These are phyloP conservation scores for Sclerotinia spermophila DNA, from an alignment of 2,329 filamentous ascomycete species.

Conservation along the genomic window DNA sequence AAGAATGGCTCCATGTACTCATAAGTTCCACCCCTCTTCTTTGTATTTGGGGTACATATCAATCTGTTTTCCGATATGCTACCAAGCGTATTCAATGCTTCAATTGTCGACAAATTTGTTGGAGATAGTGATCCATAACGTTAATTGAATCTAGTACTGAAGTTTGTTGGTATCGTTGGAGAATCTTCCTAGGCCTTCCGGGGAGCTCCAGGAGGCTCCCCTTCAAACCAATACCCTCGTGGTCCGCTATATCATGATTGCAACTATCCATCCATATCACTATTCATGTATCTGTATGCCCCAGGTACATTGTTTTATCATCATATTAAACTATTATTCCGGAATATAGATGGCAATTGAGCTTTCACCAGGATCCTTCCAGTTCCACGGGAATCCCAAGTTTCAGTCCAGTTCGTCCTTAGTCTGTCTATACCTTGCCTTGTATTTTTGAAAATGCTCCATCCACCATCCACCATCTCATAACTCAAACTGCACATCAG, in stretches of 20 bases:
- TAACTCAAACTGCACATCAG: background rate
- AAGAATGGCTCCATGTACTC: background rate
- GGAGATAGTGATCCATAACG: background rate
- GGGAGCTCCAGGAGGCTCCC: background rate
- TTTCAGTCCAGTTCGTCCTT: constrained; percentile 10
- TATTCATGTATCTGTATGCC: background rate
- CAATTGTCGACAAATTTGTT: background rate
- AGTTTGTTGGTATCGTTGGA: background rate
- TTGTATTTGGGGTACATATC: background rate
- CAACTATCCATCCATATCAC: background rate
- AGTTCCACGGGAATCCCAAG: background rate
- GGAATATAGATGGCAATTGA: background rate
- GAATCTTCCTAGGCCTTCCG: background rate
- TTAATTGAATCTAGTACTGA: background rate
- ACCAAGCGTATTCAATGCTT: background rate
- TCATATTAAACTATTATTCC: background rate
- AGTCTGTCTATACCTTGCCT: background rate
- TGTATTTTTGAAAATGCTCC: background rate
- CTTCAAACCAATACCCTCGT: background rate
- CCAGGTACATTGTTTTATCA: background rate
- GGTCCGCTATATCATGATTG: background rate
- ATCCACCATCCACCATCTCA: background rate
- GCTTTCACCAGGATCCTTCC: background rate
- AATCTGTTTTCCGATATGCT: background rate
- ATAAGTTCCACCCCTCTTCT: background rate